Base-by-base conservation (phyloP, 1,284 basidiomycete species). In the Cryptococcus hybrid region DNA sequence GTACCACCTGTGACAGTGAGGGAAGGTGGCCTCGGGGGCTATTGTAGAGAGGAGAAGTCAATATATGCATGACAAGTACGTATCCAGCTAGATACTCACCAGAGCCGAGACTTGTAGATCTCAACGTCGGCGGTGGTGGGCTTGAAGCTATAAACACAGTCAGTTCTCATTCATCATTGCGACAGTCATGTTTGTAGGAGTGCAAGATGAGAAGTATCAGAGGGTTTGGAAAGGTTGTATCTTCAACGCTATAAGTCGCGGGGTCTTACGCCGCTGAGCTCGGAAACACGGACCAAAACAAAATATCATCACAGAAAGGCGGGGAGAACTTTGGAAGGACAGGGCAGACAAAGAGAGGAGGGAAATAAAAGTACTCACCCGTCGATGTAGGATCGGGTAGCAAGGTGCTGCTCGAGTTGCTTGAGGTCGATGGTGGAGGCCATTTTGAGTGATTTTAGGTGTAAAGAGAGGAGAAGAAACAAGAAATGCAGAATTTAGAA, bases 251-350 rank as follows among this genome's bases (percentile, higher is more conserved):
- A 24, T 81, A 81, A 82, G 80, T 84, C 87, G 88, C 88, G 92
- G 85, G 90, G 90, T 94, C 91, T 95, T 82, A 81, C 90, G 83
- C 89, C 92, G 88, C 89, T 86, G 88, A 58, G 70, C 90, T 95
- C 89, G 86, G 91, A 92, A 94, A 94, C 92, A 93, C 91, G 91
- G 91, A 94, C 90, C 91, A 93, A 90, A 91, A 89, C 88, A 80
- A 75, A 80, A 78, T 75, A 80, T 91, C 90, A 92, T 93, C 90
- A 84, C 75, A 67, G 24, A 24, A 24, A 24, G 24, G 24, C 24
- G 24, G 24, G 24, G 24, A 24, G 24, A 24, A 24, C 24, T 24
- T 24, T 24, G 24, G 24, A 68, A 72, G 63, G 18, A 43, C 35
- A 46, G 30, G 24, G 30, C 35, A 35, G 9, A 15, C 15, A 15